Conservation (phyloP, 2,329 filamentous ascomycete species). For the Fusarium nanum region DNA sequence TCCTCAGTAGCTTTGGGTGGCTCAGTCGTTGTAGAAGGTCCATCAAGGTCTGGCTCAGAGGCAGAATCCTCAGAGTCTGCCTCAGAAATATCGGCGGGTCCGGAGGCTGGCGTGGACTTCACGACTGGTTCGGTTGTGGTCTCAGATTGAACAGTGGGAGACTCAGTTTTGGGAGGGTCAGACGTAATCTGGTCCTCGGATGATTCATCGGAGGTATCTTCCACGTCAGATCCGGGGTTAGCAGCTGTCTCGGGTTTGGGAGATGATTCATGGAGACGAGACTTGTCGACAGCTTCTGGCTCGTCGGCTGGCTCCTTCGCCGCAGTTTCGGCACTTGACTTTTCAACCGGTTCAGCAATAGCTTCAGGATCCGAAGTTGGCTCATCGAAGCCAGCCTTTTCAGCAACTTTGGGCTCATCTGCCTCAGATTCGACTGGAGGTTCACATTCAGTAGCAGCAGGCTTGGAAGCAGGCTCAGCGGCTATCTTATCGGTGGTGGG, state of each 20-base stretch:
- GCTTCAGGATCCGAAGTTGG: background rate
- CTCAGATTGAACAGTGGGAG: background rate
- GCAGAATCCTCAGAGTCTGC: background rate
- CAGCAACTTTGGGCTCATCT: background rate
- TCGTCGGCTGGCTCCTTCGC: background rate
- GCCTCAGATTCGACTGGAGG: background rate
- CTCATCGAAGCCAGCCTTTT: background rate
- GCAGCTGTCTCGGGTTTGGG: background rate
- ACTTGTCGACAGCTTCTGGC: background rate
- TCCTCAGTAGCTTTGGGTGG: background rate
- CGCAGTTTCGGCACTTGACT: background rate
- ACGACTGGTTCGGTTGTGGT: background rate
- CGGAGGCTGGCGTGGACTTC: background rate
- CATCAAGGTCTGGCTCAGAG: background rate
- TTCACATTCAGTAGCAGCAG: background rate
- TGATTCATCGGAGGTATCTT: background rate
- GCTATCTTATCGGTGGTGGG: background rate
- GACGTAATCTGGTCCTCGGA: background rate
- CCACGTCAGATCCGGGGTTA: background rate
- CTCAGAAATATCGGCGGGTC: background rate
- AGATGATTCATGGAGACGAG: background rate
- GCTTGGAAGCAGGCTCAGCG: background rate
- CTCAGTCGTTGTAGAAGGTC: background rate
- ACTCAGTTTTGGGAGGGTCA: background rate
- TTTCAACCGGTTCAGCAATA: background rate